Evolutionary conservation across 257 asterid genomes (phyloP), one percentile per base, ranked within the genome.

Genomic region (Plantago major): DNA sequence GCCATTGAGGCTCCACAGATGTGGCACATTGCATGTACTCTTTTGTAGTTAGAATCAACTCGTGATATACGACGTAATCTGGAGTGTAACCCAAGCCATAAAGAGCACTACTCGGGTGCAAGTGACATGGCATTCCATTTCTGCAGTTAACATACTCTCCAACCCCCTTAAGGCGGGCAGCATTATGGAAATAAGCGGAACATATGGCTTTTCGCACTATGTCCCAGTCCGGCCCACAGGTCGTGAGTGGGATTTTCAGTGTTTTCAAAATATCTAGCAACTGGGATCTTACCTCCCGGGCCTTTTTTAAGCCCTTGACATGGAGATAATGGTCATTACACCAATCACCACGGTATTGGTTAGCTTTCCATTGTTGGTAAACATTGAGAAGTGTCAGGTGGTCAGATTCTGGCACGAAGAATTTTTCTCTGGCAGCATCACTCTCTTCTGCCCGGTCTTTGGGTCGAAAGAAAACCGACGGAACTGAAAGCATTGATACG

Each of bases 1-100:
- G 67, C 98, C 98, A 92, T 61, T 88, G 95, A 42, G 98, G 89
- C 74, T 92, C 98, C 10, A 92, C 98, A 0, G 97, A 63, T 0
- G 97, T 86, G 12, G 84, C 98, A 47, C 95, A 84, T 58, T 92
- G 97, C 98, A 92, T 89, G 73, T 89, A 89, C 80, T 92, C 98
- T 57, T 92, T 92, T 0, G 85, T 73, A 0, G 98, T 92, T 82
- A 92, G 69, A 11, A 92, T 68, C 64, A 92, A 64, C 78, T 92
- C 99, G 17, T 86, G 99, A 53, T 89, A 92, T 1, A 92, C 96
- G 50, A 89, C 99, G n/a, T 92, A 71, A 62, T 92, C 99, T 0
- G 99, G 99, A 18, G 95, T 86, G 73, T 86, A 89, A 28, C 97
- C 99, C 78, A 86, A 68, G 2, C 97, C 96, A 37, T 84, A 89